Base-by-base conservation (phyloP, 2,329 filamentous ascomycete species). In the Botrytis aclada region DNA sequence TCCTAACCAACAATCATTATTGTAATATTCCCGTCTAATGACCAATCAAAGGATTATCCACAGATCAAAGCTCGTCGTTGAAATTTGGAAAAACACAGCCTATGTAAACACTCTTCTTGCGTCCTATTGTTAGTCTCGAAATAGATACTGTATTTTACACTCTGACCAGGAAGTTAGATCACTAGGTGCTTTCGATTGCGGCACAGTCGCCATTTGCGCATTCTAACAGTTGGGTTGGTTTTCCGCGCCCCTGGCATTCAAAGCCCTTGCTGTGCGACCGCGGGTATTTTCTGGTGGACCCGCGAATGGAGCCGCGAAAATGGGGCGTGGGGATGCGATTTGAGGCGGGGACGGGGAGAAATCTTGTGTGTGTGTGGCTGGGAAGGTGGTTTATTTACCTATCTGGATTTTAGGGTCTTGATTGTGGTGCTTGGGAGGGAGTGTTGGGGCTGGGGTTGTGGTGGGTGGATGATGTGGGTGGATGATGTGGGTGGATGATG, bases 161-260 rank as follows among this genome's bases (percentile, higher is more conserved):
- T 7, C 18, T 25, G 4, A 16, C 0, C 5, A 8, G 3, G 12
- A 6, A 37, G 0, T 45, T 45, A 8, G 7, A 3, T 34, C 6
- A 6, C 34, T 34, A 34, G 34, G 34, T 45, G 0, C 25, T 12
- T 61, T 14, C 32, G 12, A 7, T 25, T 25, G 20, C 1, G 20
- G 20, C 58, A 61, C 20, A 37, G 8, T 25, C 10, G 20, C 18
- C 10, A 25, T 6, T 37, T 18, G 10, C 20, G 14, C 5, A 25
- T 37, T 4, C 1, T 3, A 8, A 4, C 1, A 14, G 8, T 16
- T 20, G 9, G 18, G 54, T n/a, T 60, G 34, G 29, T 60, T 0
- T 60, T 20, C 10, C 12, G 32, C 32, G 32, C 20, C 2, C 5
- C 20, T 37, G 5, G 22, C 7, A 2, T 10, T 6, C 4, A 6